phyloP scores from a whole-genome alignment of 1,284 basidiomycete species.

The Agroathelia rolfsii region DNA sequence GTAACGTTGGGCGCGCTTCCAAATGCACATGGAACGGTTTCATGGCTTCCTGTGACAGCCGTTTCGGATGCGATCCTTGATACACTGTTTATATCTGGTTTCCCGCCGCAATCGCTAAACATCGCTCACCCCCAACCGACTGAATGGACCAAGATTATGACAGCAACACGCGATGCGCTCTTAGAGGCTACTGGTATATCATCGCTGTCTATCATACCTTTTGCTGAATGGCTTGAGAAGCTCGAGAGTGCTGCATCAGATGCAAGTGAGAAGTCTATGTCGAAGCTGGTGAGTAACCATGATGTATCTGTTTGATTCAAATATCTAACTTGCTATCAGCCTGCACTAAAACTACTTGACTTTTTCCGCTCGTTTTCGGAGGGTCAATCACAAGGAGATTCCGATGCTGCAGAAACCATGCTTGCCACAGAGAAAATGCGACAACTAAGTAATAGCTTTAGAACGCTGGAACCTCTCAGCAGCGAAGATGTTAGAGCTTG shows the following conservation, averaged over 20 bases:
- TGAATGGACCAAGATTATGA: conserved; percentile 20
- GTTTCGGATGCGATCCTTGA: conserved; percentile 23
- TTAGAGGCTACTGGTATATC: no score
- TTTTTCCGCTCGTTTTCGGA: conserved; percentile 25
- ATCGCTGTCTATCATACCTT: conserved; percentile 20
- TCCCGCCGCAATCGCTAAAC: conserved; percentile 19
- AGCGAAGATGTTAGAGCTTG: no score
- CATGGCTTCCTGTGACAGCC: conserved; percentile 24
- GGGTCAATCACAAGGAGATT: no score
- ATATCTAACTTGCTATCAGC: no score
- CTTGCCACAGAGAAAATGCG: no score
- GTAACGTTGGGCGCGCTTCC: conserved; percentile 20
- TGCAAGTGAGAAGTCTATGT: conserved; percentile 12
- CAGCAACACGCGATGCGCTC: conserved; percentile 15
- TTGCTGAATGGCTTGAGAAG: conserved; percentile 21
- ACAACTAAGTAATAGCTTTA: no score
- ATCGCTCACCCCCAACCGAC: conserved; percentile 28
- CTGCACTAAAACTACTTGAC: conserved; percentile 24
- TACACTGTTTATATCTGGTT: conserved; percentile 14
- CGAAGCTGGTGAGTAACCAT: conserved; percentile 14
- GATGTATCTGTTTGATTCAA: no score
- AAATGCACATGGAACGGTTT: conserved; percentile 19
- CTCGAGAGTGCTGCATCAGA: conserved; percentile 15
- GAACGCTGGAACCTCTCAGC: no score
- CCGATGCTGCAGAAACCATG: no score